phyloP scores from a whole-genome alignment of 345 rosid genomes.

The Melaleuca quinquenervia region DNA sequence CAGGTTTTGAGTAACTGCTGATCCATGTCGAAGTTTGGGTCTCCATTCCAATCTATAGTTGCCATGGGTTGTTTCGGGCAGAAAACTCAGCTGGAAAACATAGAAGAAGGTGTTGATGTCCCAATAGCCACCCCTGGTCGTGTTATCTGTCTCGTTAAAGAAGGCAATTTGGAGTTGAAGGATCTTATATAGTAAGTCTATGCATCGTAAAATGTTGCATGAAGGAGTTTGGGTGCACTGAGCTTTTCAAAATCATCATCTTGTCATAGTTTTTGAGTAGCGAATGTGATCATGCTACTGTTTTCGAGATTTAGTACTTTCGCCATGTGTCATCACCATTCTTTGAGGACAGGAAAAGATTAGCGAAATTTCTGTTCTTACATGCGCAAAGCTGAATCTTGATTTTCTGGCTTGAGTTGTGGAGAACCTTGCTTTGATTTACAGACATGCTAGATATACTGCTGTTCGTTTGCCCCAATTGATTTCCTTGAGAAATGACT shows the following conservation, averaged over 20 bases:
- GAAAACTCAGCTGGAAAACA: conserved; percentile 73
- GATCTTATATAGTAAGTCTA: conserved; percentile 55
- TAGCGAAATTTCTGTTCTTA: no score
- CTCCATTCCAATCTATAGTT: conserved; percentile 84
- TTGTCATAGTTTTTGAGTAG: no score
- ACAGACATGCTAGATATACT: no score
- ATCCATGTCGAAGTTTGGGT: conserved; percentile 64
- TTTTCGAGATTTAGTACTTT: no score
- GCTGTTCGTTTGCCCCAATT: no score
- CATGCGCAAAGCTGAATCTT: no score
- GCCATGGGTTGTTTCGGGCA: conserved; percentile 85
- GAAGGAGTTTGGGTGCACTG: neutral
- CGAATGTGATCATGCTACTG: no score
- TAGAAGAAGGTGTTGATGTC: conserved; percentile 69
- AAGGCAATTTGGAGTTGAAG: conserved; percentile 50
- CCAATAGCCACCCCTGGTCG: conserved; percentile 93
- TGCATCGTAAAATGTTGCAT: neutral
- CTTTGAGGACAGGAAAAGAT: no score
- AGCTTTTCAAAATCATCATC: neutral
- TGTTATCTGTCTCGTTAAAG: conserved; percentile 63
- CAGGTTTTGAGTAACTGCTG: conserved; percentile 80
- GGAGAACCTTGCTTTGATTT: no score
- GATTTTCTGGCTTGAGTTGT: no score
- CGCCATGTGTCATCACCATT: no score
- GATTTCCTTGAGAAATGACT: no score